Evolutionary conservation across 2,329 filamentous ascomycete genomes (phyloP).

Genomic region (Fusarium burgessii): DNA sequence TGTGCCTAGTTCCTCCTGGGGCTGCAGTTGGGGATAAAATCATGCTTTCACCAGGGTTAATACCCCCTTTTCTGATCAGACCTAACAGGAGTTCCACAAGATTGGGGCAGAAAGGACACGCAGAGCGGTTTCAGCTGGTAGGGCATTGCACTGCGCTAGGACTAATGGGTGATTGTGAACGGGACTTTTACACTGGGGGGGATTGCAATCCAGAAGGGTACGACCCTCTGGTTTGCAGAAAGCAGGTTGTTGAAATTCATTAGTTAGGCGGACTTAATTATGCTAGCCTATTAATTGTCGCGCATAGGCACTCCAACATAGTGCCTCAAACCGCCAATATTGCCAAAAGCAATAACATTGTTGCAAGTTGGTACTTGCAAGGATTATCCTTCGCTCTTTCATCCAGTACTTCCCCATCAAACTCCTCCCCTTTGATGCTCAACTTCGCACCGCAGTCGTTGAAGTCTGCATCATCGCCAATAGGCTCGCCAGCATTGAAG

Average conservation of each 20-base stretch:
- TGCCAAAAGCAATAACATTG: background rate
- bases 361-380: background rate
- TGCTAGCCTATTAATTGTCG: background rate
- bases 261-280: background rate
- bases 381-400: background rate
- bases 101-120: background rate
- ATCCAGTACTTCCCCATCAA: background rate
- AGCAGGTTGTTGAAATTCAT: background rate
- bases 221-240: background rate
- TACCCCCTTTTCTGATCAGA: background rate
- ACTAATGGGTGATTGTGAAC: background rate
- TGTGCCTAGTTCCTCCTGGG: background rate
- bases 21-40: background rate
- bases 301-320: background rate
- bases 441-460: background rate
- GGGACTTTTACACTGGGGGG: background rate
- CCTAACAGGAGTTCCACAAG: background rate
- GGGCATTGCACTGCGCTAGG: background rate
- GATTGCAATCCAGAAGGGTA: background rate
- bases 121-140: background rate
- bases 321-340: background rate
- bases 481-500: background rate
- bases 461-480: background rate
- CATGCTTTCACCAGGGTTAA: background rate
- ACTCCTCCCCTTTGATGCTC: background rate